Percentiles rank a stretch among this genome's conserved stretches.
These are phyloP conservation scores for Terfezia claveryi DNA, from an alignment of 495 filamentous ascomycete genomes.

Conservation along the genomic window DNA sequence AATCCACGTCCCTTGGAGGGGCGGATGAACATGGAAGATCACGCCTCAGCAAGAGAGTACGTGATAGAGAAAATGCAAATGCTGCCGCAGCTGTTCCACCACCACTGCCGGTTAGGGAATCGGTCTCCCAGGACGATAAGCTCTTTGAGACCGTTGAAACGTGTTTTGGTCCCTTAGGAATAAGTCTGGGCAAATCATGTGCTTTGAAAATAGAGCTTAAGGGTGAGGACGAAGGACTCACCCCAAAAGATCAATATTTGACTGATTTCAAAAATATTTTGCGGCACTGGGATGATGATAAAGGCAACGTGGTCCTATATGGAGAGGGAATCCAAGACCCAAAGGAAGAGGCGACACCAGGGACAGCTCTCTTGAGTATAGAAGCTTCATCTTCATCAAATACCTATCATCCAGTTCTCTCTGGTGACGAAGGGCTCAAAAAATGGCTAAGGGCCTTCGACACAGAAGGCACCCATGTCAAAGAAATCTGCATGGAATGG, in stretches of 20 bases:
- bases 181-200: slow-evolving; percentile 11
- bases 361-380: slow-evolving; percentile 18
- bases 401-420: slow-evolving; percentile 22
- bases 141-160: slow-evolving; percentile 16
- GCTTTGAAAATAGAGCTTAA: not conserved
- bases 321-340: slow-evolving; percentile 27
- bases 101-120: not conserved
- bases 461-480: slow-evolving; percentile 31
- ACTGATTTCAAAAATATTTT: slow-evolving; percentile 33
- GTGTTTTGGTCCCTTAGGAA: slow-evolving; percentile 12
- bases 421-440: slow-evolving; percentile 34
- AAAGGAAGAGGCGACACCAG: slow-evolving; percentile 14
- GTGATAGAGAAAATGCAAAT: slow-evolving; percentile 18
- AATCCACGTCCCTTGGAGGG: slow-evolving; percentile 15
- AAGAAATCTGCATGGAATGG: slow-evolving; percentile 45
- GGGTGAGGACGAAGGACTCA: not conserved
- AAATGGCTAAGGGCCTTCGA: slow-evolving; percentile 34
- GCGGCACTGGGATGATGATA: slow-evolving; percentile 37
- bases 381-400: slow-evolving; percentile 11
- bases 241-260: slow-evolving; percentile 13
- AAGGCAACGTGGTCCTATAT: slow-evolving; percentile 32
- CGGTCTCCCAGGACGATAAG: slow-evolving; percentile 15
- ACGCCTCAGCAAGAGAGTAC: slow-evolving; percentile 16
- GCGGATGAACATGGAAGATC: slow-evolving; percentile 14
- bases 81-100: slow-evolving; percentile 15